These are phyloP conservation scores for Firmiana major DNA, from an alignment of 345 rosid genomes.

Conservation along the genomic window DNA sequence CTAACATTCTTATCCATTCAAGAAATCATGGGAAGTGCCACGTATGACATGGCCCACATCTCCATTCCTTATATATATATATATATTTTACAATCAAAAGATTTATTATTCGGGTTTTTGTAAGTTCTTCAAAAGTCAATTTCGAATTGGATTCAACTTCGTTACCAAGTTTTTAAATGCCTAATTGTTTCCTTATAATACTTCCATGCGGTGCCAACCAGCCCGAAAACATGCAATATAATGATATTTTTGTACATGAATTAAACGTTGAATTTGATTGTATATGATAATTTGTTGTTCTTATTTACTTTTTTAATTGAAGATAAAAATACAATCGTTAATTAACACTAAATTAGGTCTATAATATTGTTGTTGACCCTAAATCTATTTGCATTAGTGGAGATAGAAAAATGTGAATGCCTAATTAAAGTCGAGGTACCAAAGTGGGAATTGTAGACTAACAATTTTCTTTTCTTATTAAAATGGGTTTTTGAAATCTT, in stretches of 20 bases:
- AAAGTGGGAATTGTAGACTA: neutral
- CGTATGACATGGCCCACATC: neutral
- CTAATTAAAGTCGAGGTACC: neutral
- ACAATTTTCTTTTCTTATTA: neutral
- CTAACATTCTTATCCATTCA: slow-evolving; percentile 4
- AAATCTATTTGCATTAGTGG: neutral
- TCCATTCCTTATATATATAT: neutral
- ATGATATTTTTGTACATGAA: no score
- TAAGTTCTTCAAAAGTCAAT: neutral
- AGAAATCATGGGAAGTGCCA: neutral
- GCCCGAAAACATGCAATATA: neutral
- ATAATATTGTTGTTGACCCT: neutral
- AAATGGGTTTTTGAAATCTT: no score
- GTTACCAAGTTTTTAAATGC: neutral
- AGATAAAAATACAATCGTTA: no score
- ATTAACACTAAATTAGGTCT: neutral
- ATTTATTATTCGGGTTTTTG: neutral
- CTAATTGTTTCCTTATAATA: neutral
- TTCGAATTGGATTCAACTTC: neutral
- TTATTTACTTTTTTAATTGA: no score
- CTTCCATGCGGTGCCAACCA: neutral
- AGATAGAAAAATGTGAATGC: neutral
- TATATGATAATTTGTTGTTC: no score
- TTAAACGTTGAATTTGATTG: neutral
- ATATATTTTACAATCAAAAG: neutral